Evolutionary conservation across 2,329 filamentous ascomycete genomes (phyloP).

Genomic region (Trichoderma arundinaceum): DNA sequence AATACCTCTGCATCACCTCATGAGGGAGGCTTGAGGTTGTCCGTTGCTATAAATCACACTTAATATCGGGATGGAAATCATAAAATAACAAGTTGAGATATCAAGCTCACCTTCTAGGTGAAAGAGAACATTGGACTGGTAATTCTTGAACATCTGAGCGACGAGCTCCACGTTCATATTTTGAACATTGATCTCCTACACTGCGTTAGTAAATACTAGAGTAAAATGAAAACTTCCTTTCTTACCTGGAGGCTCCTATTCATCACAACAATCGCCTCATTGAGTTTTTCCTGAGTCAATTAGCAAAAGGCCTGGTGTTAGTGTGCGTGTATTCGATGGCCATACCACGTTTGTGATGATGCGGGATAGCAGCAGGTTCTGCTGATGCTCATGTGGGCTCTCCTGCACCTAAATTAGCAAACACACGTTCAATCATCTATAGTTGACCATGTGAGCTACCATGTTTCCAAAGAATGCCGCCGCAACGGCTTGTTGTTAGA

Average conservation of each 20-base stretch:
- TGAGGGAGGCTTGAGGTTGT: slow-evolving; percentile 79
- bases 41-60: slow-evolving; percentile 65
- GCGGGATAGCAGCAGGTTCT: slow-evolving; percentile 87
- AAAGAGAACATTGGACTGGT: slow-evolving; percentile 96
- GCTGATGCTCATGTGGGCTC: slow-evolving; percentile 96
- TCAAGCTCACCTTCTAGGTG: slow-evolving; percentile 81
- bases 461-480: not conserved
- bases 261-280: slow-evolving; percentile 89
- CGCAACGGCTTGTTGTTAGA: not conserved
- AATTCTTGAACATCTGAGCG: slow-evolving; percentile 99
- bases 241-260: slow-evolving; percentile 86
- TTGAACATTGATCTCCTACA: slow-evolving; percentile 92
- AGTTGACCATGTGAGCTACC: not conserved
- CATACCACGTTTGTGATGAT: slow-evolving; percentile 97
- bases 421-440: not conserved
- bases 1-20: slow-evolving; percentile 41
- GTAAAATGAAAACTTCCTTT: not conserved
- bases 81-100: not conserved
- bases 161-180: slow-evolving; percentile 99
- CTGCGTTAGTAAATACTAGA: not conserved
- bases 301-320: not conserved
- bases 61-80: not conserved
- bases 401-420: slow-evolving; percentile 60
- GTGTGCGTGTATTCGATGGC: not conserved
- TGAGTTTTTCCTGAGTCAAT: slow-evolving; percentile 84